These are phyloP conservation scores for Paramyrothecium roridum DNA, from an alignment of 2,329 filamentous ascomycete species.

Conservation along the genomic window DNA sequence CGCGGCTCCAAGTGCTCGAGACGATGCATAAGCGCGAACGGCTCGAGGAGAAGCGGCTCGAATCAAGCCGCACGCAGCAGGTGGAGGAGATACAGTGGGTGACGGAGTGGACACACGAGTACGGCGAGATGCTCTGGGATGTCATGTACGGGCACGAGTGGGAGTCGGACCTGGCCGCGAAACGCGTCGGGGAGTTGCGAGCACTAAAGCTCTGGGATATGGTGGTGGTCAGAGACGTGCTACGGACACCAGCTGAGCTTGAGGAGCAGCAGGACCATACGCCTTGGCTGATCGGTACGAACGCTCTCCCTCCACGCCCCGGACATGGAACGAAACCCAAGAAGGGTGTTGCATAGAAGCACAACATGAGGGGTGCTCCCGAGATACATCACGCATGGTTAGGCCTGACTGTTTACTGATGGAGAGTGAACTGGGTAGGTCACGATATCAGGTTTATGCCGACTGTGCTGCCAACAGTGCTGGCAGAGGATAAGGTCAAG, in stretches of 20 bases:
- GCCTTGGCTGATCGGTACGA: slow-evolving; percentile 9
- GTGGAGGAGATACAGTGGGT: slow-evolving; percentile 21
- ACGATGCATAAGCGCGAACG: slow-evolving; percentile 5
- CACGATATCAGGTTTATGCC: no score
- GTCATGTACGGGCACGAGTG: slow-evolving; percentile 6
- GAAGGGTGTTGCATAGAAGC: background rate
- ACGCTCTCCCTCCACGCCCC: background rate
- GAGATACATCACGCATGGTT: background rate
- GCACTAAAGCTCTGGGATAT: slow-evolving; percentile 15
- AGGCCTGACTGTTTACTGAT: background rate
- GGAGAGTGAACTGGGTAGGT: background rate
- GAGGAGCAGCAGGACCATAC: slow-evolving; percentile 7
- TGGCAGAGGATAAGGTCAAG: no score
- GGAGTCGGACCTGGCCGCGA: slow-evolving; percentile 1
- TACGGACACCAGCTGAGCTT: slow-evolving; percentile 8
- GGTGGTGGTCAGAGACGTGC: slow-evolving; percentile 14
- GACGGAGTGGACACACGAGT: slow-evolving; percentile 21
- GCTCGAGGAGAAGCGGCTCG: slow-evolving; percentile 5
- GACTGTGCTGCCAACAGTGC: no score
- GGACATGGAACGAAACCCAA: background rate
- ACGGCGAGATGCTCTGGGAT: slow-evolving; percentile 17
- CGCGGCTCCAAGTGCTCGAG: slow-evolving; percentile 5
- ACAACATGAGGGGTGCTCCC: no score
- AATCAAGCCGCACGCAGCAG: slow-evolving; percentile 5
- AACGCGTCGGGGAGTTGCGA: slow-evolving; percentile 11